Percentiles rank a stretch among this genome's conserved stretches.
phyloP scores from a whole-genome alignment of 495 filamentous ascomycete genomes.

The Viridothelium virens region DNA sequence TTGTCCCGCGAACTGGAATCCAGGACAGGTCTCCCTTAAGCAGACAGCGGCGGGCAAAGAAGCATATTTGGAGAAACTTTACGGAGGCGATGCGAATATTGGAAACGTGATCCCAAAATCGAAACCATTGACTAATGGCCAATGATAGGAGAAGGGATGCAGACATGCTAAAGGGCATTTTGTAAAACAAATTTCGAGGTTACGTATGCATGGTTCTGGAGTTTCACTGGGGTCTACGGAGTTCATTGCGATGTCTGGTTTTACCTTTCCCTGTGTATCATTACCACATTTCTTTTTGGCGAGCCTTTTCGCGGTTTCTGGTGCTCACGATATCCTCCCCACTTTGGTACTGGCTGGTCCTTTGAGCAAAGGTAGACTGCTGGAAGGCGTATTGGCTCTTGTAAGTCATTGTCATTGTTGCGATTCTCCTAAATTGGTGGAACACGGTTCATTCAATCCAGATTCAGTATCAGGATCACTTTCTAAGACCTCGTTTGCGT shows the following conservation, averaged over 20 bases:
- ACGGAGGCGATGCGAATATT: neutral
- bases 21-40: neutral
- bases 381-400: neutral
- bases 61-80: neutral
- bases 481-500: too few relatives aligned
- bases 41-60: neutral
- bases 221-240: neutral
- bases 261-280: neutral
- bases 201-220: neutral
- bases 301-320: neutral
- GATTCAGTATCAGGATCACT: too few relatives aligned
- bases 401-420: too few relatives aligned
- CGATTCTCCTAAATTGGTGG: too few relatives aligned
- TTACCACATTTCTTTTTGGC: neutral
- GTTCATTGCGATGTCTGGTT: neutral
- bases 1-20: slow-evolving; percentile 16
- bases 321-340: neutral
- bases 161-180: neutral
- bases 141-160: neutral
- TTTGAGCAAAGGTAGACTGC: neutral
- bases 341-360: neutral
- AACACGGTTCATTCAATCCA: too few relatives aligned
- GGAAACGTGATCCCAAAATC: neutral
- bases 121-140: neutral
- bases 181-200: neutral